Base-by-base conservation (phyloP, 75 land plant species). In the Picea glauca region DNA sequence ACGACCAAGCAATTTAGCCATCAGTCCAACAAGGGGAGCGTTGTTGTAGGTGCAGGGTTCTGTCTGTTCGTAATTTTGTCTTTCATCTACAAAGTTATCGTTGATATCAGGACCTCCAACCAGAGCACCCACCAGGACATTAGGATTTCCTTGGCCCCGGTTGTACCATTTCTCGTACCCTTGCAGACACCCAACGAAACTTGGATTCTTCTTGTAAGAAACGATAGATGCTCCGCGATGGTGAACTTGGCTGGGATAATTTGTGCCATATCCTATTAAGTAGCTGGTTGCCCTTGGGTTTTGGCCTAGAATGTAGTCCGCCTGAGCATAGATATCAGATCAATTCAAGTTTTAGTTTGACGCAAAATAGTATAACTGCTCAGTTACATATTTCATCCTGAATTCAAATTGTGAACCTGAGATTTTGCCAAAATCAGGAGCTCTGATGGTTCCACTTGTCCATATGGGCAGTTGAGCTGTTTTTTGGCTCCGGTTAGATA, bases 171-270 rank as follows among this genome's bases (percentile, higher is more conserved):
- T 79, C 31, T 84, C 77, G 62, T 85, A 90, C 2, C 93, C 93
- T 58, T 88, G 79, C 5, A 78, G 80, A 84, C 93, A 91, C 26
- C 83, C 83, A 74, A 89, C 80, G 77, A 85, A 88, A 26, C 40
- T 80, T 23, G 81, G 76, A 59, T 84, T 67, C 35, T 57, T 72
- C 76, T 83, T 87, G 70, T 79, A 83, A 1, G 93, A 88, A 35
- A 81, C 82, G 58, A 93, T 95, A 26, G 98, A 95, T 18, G 98
- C 93, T 32, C 85, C 98, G 50, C 98, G 72, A 82, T 95, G 98
- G 77, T 95, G 96, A 17, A 84, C 76, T 62, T 84, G 77, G n/a
- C 8, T 11, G 1, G 96, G 96, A 57, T 83, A 95, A 12, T 78
- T 83, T 2, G 78, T 9, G 0, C 98, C 92, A 73, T 81, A 91